Percentiles rank a stretch among this genome's conserved stretches.
Conservation (phyloP, 306 rosid genomes). For the Senna siamea region DNA sequence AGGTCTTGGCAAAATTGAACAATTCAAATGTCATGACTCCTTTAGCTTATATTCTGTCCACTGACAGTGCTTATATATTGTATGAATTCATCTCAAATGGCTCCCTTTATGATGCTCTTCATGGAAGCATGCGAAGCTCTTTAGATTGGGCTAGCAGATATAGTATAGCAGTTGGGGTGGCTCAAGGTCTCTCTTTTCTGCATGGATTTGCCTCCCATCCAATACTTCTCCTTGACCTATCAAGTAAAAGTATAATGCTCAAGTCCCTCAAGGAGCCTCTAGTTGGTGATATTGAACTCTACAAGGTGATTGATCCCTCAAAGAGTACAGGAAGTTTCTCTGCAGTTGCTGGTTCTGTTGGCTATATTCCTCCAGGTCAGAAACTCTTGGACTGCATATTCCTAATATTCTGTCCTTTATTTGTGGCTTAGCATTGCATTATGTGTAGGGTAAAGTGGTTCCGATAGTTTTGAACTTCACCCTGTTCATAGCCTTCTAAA, state of each 20-base stretch:
- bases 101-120: slow-evolving; percentile 73
- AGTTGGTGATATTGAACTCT: slow-evolving; percentile 88
- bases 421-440: slow-evolving; percentile 4
- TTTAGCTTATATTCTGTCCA: slow-evolving; percentile 69
- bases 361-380: slow-evolving; percentile 96
- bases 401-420: neutral
- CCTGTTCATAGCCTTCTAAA: neutral
- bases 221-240: slow-evolving; percentile 78
- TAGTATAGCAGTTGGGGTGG: slow-evolving; percentile 87
- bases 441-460: neutral
- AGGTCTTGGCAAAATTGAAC: slow-evolving; percentile 71
- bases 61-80: slow-evolving; percentile 67
- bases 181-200: slow-evolving; percentile 91
- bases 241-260: slow-evolving; percentile 78
- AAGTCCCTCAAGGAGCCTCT: slow-evolving; percentile 94
- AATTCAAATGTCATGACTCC: slow-evolving; percentile 95
- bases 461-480: slow-evolving; percentile 14
- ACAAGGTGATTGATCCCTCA: slow-evolving; percentile 83
- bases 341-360: slow-evolving; percentile 88
- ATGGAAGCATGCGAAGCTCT: slow-evolving; percentile 50
- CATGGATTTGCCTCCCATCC: slow-evolving; percentile 77
- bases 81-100: slow-evolving; percentile 78
- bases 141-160: slow-evolving; percentile 92
- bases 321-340: slow-evolving; percentile 87
- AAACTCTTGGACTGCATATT: slow-evolving; percentile 23